Evolutionary conservation across 1,284 basidiomycete genomes (phyloP).

Genomic region (Marasmius tenuissimus): DNA sequence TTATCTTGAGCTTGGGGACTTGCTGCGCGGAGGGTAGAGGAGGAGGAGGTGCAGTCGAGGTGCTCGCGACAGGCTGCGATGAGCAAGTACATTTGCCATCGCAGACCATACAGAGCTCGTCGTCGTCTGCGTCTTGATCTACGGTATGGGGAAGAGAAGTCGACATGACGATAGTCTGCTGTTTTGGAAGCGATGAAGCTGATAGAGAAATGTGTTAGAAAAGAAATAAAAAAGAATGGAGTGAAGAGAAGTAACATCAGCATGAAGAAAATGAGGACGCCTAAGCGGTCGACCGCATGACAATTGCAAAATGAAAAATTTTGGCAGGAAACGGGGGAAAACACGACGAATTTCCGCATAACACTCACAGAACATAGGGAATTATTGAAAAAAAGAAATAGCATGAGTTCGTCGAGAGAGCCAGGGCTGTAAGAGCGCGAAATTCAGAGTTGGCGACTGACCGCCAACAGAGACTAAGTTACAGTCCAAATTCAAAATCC

Average conservation of each 20-base stretch:
- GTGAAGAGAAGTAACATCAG: conserved; percentile 16
- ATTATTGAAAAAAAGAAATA: background rate
- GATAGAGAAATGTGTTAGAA: background rate
- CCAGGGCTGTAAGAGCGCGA: background rate
- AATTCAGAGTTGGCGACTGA: background rate
- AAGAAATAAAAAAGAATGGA: conserved; percentile 3
- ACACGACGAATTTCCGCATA: background rate
- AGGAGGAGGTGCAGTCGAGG: conserved; percentile 18
- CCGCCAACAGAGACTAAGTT: background rate
- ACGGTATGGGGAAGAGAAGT: conserved; percentile 66
- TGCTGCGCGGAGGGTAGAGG: conserved; percentile 11
- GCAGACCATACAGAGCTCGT: conserved; percentile 84
- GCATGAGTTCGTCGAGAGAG: background rate
- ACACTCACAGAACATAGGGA: background rate
- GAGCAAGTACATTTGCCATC: conserved; percentile 78
- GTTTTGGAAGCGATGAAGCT: conserved; percentile 32
- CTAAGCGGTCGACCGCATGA: conserved; percentile 6
- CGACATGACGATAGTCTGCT: conserved; percentile 61
- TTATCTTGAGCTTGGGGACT: conserved; percentile 61
- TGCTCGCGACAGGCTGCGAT: conserved; percentile 18
- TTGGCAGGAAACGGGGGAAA: background rate
- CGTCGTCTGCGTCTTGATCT: conserved; percentile 57
- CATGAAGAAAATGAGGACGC: conserved; percentile 25
- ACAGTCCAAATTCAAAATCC: background rate
- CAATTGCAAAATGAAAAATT: background rate